Evolutionary conservation across 2,329 filamentous ascomycete species (phyloP).

Genomic region (Elsinoe necatrix): DNA sequence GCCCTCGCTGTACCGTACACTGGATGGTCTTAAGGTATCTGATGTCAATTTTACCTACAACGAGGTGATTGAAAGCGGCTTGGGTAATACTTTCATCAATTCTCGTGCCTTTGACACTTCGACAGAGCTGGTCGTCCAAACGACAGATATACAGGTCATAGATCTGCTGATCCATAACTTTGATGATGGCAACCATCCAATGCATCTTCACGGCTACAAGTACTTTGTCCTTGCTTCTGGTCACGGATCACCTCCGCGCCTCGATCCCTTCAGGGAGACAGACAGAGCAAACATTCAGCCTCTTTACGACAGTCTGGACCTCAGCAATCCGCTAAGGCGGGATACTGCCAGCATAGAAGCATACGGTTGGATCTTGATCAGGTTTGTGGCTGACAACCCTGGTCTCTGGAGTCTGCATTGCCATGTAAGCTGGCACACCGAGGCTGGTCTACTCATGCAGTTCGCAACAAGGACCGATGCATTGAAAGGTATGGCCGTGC

Average conservation of each 20-base stretch:
- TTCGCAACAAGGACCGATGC: constrained; percentile 44
- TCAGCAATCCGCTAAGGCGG: constrained; percentile 39
- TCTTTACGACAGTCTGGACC: constrained; percentile 29
- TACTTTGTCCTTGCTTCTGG: constrained; percentile 31
- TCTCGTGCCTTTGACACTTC: constrained; percentile 24
- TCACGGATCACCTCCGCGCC: constrained; percentile 27
- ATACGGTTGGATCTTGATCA: constrained; percentile 48
- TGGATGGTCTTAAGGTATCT: constrained; percentile 36
- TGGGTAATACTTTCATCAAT: constrained; percentile 25
- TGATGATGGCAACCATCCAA: constrained; percentile 30
- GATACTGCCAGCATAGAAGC: constrained; percentile 48
- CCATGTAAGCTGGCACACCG: constrained; percentile 51
- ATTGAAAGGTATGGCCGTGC: constrained; percentile 37
- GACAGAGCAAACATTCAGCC: constrained; percentile 24
- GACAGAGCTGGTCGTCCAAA: constrained; percentile 32
- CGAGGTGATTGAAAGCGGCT: constrained; percentile 16
- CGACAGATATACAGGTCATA: constrained; percentile 29
- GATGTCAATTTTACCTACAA: constrained; percentile 24
- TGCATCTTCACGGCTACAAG: constrained; percentile 32
- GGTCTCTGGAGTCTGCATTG: constrained; percentile 53
- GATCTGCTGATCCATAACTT: constrained; percentile 32
- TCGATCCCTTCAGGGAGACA: constrained; percentile 20
- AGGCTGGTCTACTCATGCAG: constrained; percentile 53
- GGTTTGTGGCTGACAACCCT: constrained; percentile 50
- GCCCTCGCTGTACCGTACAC: constrained; percentile 44